phyloP scores from a whole-genome alignment of 1,139 yeast genomes.

The Geotrichum cucujoidarum region DNA sequence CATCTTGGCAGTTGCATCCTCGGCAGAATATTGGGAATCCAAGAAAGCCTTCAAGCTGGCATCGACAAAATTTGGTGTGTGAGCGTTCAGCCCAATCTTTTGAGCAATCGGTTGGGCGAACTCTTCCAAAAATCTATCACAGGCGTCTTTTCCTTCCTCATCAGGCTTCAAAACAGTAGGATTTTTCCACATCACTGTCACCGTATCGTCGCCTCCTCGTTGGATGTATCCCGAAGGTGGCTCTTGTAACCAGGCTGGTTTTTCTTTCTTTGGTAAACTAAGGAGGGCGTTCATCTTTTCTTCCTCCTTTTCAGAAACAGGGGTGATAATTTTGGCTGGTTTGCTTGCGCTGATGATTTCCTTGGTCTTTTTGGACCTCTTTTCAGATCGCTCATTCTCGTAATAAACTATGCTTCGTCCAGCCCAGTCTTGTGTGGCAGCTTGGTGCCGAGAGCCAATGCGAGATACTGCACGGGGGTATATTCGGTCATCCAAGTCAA shows the following conservation, averaged over 20 bases:
- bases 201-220: conserved; percentile 75
- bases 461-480: conserved; percentile 79
- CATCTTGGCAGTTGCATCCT: conserved; percentile 43
- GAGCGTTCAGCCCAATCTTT: conserved; percentile 44
- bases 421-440: conserved; percentile 62
- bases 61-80: conserved; percentile 73
- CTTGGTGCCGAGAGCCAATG: conserved; percentile 71
- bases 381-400: conserved; percentile 39
- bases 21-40: conserved; percentile 49
- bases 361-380: conserved; percentile 23
- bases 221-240: conserved; percentile 76
- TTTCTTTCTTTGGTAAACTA: conserved; percentile 43
- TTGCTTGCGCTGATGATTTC: background rate
- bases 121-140: conserved; percentile 52
- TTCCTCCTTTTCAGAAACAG: conserved; percentile 3
- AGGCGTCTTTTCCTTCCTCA: conserved; percentile 17
- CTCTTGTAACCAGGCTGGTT: conserved; percentile 73
- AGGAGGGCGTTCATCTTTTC: conserved; percentile 42
- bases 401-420: conserved; percentile 65
- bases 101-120: conserved; percentile 54
- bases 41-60: conserved; percentile 54
- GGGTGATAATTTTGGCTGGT: conserved; percentile 21
- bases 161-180: conserved; percentile 27
- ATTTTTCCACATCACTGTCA: conserved; percentile 63
- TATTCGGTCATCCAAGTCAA: conserved; percentile 74